Percentiles rank a stretch among this genome's conserved stretches.
Evolutionary conservation across 2,329 filamentous ascomycete species (phyloP).

Genomic region (Clathrospora elynae): DNA sequence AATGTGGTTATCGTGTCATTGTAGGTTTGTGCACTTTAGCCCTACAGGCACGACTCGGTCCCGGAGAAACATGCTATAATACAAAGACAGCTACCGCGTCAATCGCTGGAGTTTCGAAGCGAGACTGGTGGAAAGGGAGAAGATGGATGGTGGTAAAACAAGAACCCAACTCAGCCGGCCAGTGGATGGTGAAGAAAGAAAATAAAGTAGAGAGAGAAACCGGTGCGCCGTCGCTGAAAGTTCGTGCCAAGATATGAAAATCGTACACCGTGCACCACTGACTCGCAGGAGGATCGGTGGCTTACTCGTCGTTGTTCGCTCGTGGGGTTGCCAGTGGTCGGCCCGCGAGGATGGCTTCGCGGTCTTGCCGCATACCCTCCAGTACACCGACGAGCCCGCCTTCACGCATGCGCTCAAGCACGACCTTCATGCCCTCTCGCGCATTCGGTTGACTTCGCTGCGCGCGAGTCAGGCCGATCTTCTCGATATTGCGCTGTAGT

Average conservation of each 20-base stretch:
- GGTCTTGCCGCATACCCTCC: conserved; percentile 70
- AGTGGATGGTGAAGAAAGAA: conserved; percentile 11
- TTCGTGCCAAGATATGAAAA: conserved; percentile 17
- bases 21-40: too few species aligned
- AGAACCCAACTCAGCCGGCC: conserved; percentile 11
- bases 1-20: too few species aligned
- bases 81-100: too few species aligned
- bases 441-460: conserved; percentile 79
- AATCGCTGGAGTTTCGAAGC: too few species aligned
- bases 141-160: conserved; percentile 28
- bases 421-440: conserved; percentile 80
- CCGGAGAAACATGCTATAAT: too few species aligned
- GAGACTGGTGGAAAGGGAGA: not conserved
- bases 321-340: conserved; percentile 24
- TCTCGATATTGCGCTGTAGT: conserved; percentile 80
- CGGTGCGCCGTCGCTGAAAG: conserved; percentile 43
- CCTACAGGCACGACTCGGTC: too few species aligned
- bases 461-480: conserved; percentile 76
- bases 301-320: conserved; percentile 31
- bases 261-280: conserved; percentile 4
- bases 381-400: conserved; percentile 72
- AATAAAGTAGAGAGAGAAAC: conserved; percentile 25
- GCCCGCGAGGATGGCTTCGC: conserved; percentile 49
- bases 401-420: conserved; percentile 71
- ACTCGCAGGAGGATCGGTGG: too few species aligned